phyloP scores from a whole-genome alignment of 768 basidiomycete species.

The Daedaleopsis sinensis region DNA sequence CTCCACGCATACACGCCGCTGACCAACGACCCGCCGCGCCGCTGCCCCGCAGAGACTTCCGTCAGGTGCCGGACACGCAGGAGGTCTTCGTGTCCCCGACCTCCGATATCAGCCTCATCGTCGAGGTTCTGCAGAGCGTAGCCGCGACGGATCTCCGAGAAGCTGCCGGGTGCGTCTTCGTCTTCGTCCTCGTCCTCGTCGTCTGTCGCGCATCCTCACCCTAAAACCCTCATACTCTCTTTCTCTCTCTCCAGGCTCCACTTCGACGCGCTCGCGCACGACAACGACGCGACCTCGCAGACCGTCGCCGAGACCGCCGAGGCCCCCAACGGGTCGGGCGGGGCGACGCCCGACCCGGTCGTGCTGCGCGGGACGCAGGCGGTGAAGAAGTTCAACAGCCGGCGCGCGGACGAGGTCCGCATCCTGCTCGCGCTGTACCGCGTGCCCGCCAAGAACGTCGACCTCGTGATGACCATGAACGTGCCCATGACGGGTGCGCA shows the following conservation, averaged over 20 bases:
- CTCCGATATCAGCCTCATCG: constrained; percentile 72
- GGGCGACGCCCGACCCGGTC: constrained; percentile 57
- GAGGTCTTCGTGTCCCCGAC: constrained; percentile 84
- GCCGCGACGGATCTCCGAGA: constrained; percentile 53
- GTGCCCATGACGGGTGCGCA: constrained; percentile 60
- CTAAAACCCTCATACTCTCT: too few species aligned
- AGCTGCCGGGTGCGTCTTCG: constrained; percentile 61
- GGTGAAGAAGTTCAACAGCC: constrained; percentile 77
- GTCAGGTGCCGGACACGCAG: constrained; percentile 93
- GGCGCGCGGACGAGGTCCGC: constrained; percentile 63
- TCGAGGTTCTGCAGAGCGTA: constrained; percentile 85
- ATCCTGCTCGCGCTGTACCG: constrained; percentile 85
- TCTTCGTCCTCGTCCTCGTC: neutral
- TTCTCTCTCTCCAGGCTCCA: constrained; percentile 65
- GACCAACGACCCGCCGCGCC: neutral
- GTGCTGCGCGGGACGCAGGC: constrained; percentile 69
- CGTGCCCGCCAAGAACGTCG: constrained; percentile 66
- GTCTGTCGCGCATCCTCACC: too few species aligned
- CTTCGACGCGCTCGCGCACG: constrained; percentile 88
- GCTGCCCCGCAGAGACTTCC: constrained; percentile 48
- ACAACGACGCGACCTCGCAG: constrained; percentile 71
- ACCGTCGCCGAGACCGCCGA: constrained; percentile 46
- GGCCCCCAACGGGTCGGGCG: constrained; percentile 41
- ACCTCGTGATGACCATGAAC: constrained; percentile 86
- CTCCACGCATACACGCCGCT: constrained; percentile 1